Base-by-base conservation (phyloP, 2,329 filamentous ascomycete genomes). In the Chaetomium strumarium region DNA sequence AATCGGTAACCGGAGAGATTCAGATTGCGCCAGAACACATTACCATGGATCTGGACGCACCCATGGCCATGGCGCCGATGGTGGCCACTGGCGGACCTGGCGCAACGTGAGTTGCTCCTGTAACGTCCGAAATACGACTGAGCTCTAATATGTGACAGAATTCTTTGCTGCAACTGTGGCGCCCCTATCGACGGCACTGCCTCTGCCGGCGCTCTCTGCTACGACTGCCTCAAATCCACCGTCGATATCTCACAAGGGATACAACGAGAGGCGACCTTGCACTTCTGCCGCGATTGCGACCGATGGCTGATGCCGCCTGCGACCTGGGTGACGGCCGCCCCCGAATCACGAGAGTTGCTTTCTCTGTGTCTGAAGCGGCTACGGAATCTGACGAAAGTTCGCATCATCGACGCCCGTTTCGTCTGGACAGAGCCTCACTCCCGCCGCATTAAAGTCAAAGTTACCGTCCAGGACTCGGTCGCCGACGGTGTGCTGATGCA, bases 361-460 rank as follows among this genome's bases (percentile, higher is more conserved):
- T 91, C 93, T 6, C 74, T 99, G 43, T 99, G 93, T 70, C 76
- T 99, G 60, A 85, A 90, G 67, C 95, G 93, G 70, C 73, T 99
- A 58, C 79, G 88, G 58, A 91, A 91, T 30, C 73, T 99, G 58
- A 83, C 85, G 68, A 95, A 93, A 74, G 88, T 95, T 61, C 81
- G 93, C 56, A 93, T 99, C 64, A 91, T 96, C 64, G 93, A 99
- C 68, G 93, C 93, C 43, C 88, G 84, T 64, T 99, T 97, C 67
- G 88, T 97, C 66, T 99, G 93, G 93, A 99, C 93, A 1, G 93
- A 99, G 71, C 92, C 93, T 11, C 93, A 99, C 73, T 96, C 91
- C 63, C 80, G 90, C 66, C 79, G 93, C 67, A 80, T 97, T 59
- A 95, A 91, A 72, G 85, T 97, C 69, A 96, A 96, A 75, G 85